Conservation (phyloP, 352 stramenopile genomes). For the Lagenidium sp. region DNA sequence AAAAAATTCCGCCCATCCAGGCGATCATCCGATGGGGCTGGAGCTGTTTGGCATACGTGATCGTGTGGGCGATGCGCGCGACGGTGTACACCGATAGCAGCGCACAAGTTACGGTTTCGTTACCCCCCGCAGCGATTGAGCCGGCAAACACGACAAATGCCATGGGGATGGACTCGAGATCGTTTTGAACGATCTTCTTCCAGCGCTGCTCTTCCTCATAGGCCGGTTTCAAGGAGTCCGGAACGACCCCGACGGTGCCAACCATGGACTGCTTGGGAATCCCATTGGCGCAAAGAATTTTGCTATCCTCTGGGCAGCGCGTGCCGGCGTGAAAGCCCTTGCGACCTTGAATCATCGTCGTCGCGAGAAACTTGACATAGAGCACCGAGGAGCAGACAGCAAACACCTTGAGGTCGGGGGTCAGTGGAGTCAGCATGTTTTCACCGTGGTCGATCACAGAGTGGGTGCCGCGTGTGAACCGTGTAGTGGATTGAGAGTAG, state of each 20-base stretch:
- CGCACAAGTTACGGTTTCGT: conserved; percentile 3
- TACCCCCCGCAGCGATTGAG: conserved; percentile 6
- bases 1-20: conserved; percentile 14
- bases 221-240: conserved; percentile 1
- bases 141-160: conserved; percentile 11
- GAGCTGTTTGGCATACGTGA: conserved; percentile 10
- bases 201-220: conserved; percentile 15
- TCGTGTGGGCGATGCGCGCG: conserved; percentile 14
- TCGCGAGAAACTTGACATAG: conserved; percentile 52
- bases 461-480: no score
- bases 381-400: conserved; percentile 22
- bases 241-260: neutral
- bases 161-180: conserved; percentile 23
- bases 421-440: no score
- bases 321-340: conserved; percentile 38
- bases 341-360: conserved; percentile 34
- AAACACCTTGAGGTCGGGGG: conserved; percentile 8
- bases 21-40: conserved; percentile 8
- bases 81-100: conserved; percentile 14
- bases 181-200: conserved; percentile 22
- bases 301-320: conserved; percentile 26
- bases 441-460: no score
- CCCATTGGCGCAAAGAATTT: conserved; percentile 7
- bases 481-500: no score
- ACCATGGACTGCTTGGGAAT: conserved; percentile 7